These are phyloP conservation scores for Neurospora crassa DNA, from an alignment of 2,329 filamentous ascomycete genomes.

Conservation along the genomic window DNA sequence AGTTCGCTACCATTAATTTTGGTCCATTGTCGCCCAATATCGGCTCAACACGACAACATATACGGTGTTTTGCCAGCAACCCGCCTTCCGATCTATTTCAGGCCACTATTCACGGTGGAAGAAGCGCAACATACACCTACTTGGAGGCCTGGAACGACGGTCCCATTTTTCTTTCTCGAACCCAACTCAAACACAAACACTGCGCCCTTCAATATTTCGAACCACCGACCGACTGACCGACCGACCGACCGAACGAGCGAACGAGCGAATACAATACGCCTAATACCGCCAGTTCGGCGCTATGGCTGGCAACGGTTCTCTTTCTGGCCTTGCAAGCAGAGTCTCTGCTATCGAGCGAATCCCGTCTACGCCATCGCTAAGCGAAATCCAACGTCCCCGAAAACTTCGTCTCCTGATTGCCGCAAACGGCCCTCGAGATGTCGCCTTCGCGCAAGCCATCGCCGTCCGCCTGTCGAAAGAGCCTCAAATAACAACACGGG, in stretches of 20 bases:
- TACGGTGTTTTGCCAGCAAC: not conserved
- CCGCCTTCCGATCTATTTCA: not conserved
- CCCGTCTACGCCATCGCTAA: conserved; percentile 23
- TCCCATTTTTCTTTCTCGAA: not conserved
- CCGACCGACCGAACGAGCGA: not conserved
- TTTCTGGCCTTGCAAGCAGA: not conserved
- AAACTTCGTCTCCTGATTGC: conserved; percentile 53
- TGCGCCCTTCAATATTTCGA: not conserved
- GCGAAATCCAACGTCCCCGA: conserved; percentile 29
- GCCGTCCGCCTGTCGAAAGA: conserved; percentile 59
- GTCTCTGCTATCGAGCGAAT: conserved; percentile 3
- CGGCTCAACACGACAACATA: not conserved
- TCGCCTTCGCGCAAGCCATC: conserved; percentile 55
- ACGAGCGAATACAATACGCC: not conserved
- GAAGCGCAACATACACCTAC: not conserved
- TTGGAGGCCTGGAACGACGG: not conserved
- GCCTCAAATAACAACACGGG: conserved; percentile 48
- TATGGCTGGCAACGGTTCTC: conserved; percentile 5
- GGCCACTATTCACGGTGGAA: not conserved
- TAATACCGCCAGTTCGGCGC: not conserved
- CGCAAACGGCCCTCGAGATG: conserved; percentile 54
- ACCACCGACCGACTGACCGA: not conserved
- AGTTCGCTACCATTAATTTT: not conserved
- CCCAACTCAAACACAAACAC: not conserved
- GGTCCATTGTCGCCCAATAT: not conserved